These are phyloP conservation scores for Chrysoporthe puriensis DNA, from an alignment of 2,329 filamentous ascomycete genomes.

Conservation along the genomic window DNA sequence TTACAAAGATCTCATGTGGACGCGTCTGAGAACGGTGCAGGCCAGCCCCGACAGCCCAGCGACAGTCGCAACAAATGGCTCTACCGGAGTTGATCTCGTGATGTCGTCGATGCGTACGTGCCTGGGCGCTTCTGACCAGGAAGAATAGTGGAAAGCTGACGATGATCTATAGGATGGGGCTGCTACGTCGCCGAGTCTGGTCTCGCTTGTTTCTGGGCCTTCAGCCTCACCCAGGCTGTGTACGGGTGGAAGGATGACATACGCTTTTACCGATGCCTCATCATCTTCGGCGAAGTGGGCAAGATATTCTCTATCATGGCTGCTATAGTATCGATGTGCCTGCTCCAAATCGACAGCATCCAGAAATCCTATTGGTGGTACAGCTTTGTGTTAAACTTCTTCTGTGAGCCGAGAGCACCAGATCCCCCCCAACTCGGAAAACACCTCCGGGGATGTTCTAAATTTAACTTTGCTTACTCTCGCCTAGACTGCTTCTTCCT, in stretches of 20 bases:
- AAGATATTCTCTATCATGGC: slow-evolving; percentile 18
- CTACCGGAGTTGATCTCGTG: slow-evolving; percentile 12
- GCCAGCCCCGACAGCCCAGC: slow-evolving; percentile 7
- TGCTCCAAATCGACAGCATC: slow-evolving; percentile 10
- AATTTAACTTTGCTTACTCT: neutral
- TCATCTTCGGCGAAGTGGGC: slow-evolving; percentile 15
- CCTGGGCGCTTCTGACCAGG: neutral
- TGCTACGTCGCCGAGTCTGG: slow-evolving; percentile 19
- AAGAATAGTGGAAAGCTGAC: neutral
- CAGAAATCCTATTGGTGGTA: slow-evolving; percentile 18
- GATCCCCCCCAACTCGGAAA: neutral
- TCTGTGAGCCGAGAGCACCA: slow-evolving; percentile 14
- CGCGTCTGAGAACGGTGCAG: slow-evolving; percentile 12
- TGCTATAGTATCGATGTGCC: slow-evolving; percentile 6
- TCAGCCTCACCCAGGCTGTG: slow-evolving; percentile 22
- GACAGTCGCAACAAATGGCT: slow-evolving; percentile 7
- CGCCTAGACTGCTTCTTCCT: slow-evolving; percentile 15
- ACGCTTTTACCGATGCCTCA: slow-evolving; percentile 8
- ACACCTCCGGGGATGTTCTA: neutral
- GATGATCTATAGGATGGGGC: slow-evolving; percentile 22
- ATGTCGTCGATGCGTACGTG: slow-evolving; percentile 24
- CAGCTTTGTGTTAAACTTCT: slow-evolving; percentile 17
- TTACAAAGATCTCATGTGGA: slow-evolving; percentile 26
- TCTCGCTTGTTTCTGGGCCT: slow-evolving; percentile 26
- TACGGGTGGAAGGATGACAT: slow-evolving; percentile 19